Evolutionary conservation across 78 protist genomes (phyloP).

Genomic region (Creolimax fragrantissima): DNA sequence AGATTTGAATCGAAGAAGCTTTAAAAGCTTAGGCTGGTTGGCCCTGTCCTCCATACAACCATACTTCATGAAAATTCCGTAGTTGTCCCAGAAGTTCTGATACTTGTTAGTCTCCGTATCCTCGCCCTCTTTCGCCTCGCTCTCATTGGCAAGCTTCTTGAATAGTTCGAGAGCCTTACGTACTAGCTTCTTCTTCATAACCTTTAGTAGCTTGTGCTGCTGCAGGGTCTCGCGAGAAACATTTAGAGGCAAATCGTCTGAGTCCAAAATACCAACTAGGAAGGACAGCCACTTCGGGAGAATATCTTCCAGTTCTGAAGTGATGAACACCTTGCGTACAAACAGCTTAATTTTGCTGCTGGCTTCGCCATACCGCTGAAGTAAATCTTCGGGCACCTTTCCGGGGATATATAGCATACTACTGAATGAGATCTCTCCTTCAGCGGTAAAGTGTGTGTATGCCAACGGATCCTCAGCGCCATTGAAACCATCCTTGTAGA

Average conservation of each 20-base stretch:
- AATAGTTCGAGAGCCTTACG: conserved; percentile 83
- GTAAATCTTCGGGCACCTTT: conserved; percentile 57
- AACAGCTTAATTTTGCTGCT: conserved; percentile 72
- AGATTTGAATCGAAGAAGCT: conserved; percentile 80
- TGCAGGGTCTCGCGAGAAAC: conserved; percentile 96
- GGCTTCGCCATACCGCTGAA: conserved; percentile 40
- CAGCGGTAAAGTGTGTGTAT: conserved; percentile 81
- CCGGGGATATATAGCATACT: conserved; percentile 91
- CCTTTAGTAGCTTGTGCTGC: conserved; percentile 71
- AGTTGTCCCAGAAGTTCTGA: conserved; percentile 72
- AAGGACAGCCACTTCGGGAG: conserved; percentile 92
- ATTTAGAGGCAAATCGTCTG: conserved; percentile 96
- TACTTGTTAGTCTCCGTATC: conserved; percentile 44
- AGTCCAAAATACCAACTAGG: conserved; percentile 93
- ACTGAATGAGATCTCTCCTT: conserved; percentile 85
- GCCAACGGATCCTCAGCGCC: conserved; percentile 70
- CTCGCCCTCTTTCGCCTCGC: not conserved
- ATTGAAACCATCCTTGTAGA: conserved; percentile 85
- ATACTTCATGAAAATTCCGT: conserved; percentile 80
- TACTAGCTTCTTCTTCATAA: conserved; percentile 68
- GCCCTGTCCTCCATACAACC: conserved; percentile 91
- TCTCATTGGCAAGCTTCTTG: conserved; percentile 32
- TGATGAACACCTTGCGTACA: conserved; percentile 95
- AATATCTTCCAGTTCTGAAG: conserved; percentile 85
- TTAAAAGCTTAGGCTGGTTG: conserved; percentile 73